A percentile compares a stretch with the other conserved stretches of the same genome.
These are phyloP conservation scores for Trichosporon sp. DNA, from an alignment of 1,284 basidiomycete genomes.

Conservation along the genomic window DNA sequence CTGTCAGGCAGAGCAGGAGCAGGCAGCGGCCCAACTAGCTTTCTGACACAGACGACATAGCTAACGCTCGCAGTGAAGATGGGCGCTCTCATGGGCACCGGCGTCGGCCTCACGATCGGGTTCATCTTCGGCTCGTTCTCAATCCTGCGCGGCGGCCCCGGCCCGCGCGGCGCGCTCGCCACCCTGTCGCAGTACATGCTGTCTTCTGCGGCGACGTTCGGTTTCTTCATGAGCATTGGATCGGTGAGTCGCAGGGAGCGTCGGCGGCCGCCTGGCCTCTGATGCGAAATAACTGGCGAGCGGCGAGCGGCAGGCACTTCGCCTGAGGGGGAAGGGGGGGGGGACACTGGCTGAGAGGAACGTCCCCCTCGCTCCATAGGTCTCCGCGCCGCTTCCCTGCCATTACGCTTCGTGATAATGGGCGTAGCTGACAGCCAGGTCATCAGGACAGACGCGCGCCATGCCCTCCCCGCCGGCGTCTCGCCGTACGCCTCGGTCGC, in stretches of 20 bases:
- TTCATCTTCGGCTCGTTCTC: slow-evolving; percentile 78
- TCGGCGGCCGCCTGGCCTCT: background rate
- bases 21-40: too few relatives aligned
- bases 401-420: too few relatives aligned
- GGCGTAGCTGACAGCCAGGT: slow-evolving; percentile 29
- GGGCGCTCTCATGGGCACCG: slow-evolving; percentile 83
- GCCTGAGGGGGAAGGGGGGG: too few relatives aligned
- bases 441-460: slow-evolving; percentile 44
- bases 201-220: slow-evolving; percentile 50
- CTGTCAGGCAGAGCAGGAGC: too few relatives aligned
- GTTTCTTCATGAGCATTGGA: slow-evolving; percentile 51
- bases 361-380: too few relatives aligned
- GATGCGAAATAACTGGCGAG: too few relatives aligned
- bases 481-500: slow-evolving; percentile 4
- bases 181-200: slow-evolving; percentile 94
- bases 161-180: slow-evolving; percentile 75
- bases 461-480: slow-evolving; percentile 23
- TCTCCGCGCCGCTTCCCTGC: too few relatives aligned
- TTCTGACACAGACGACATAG: too few relatives aligned
- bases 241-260: slow-evolving; percentile 34
- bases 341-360: too few relatives aligned
- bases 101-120: slow-evolving; percentile 90
- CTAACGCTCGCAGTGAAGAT: slow-evolving; percentile 58
- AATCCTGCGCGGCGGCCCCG: slow-evolving; percentile 78
- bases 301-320: background rate